Conservation (phyloP, 2,329 filamentous ascomycete genomes). For the Xylaria sp. region DNA sequence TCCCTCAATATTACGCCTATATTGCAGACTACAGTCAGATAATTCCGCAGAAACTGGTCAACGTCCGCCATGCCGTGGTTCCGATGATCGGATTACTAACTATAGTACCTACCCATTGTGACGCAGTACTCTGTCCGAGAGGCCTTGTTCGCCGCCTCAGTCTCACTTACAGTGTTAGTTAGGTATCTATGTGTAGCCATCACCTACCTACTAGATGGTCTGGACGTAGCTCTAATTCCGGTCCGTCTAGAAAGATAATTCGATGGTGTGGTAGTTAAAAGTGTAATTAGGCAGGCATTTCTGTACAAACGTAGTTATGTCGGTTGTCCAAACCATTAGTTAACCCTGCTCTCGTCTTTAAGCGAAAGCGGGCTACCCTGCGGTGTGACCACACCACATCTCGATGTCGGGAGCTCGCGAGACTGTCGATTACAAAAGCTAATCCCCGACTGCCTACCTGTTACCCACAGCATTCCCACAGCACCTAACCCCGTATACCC, state of each 20-base stretch:
- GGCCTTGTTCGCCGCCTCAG: background rate
- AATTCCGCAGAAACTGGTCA: background rate
- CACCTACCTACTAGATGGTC: no score
- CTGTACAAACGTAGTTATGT: background rate
- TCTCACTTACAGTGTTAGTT: background rate
- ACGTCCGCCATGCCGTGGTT: background rate
- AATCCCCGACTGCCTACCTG: background rate
- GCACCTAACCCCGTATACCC: background rate
- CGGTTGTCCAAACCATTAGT: background rate
- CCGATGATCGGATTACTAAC: conserved; percentile 22
- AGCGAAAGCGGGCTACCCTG: conserved; percentile 18
- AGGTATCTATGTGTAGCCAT: no score
- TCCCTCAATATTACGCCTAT: background rate
- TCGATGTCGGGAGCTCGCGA: conserved; percentile 16
- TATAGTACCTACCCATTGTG: background rate
- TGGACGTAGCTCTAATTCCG: background rate
- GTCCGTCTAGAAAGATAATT: background rate
- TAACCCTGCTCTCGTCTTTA: background rate
- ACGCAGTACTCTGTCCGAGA: background rate
- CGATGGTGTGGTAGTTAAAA: background rate
- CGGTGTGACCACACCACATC: conserved; percentile 18
- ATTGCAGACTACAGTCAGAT: background rate
- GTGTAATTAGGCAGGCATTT: background rate
- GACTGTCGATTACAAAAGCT: conserved; percentile 1
- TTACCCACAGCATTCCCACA: background rate